phyloP scores from a whole-genome alignment of 305 asterid species.

The Petunia hybrid region DNA sequence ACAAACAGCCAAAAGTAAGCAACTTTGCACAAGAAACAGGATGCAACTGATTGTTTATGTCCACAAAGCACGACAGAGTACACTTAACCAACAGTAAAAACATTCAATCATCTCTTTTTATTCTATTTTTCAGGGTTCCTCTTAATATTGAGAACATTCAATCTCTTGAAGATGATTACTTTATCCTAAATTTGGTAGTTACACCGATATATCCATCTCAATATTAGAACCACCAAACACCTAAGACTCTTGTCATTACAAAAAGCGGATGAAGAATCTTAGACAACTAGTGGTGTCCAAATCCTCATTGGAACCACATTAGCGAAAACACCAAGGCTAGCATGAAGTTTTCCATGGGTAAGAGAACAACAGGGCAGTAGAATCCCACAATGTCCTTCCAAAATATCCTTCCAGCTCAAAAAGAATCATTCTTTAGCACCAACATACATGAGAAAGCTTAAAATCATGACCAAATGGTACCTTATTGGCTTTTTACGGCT shows the following conservation, averaged over 20 bases:
- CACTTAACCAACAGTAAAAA: neutral
- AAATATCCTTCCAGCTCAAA: neutral
- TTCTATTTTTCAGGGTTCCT: neutral
- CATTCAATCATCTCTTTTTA: neutral
- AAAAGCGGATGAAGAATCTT: no score
- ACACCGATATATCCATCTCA: neutral
- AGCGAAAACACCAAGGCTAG: neutral
- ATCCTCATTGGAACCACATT: no score
- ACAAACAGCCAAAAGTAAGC: slow-evolving; percentile 17
- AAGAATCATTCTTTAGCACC: neutral
- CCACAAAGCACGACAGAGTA: neutral
- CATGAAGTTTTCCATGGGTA: no score
- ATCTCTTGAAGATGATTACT: neutral
- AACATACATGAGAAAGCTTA: neutral
- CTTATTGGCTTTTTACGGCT: neutral
- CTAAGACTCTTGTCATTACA: neutral
- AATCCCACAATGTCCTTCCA: neutral
- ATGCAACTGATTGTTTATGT: neutral
- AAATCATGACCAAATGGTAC: neutral
- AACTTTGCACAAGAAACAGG: slow-evolving; percentile 20
- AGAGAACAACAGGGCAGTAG: neutral
- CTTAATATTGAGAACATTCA: slow-evolving; percentile 1
- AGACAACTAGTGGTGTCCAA: no score
- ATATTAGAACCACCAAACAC: neutral
- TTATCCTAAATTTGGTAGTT: neutral